phyloP scores from a whole-genome alignment of 1,284 basidiomycete species.

The Trichosporon sp. region DNA sequence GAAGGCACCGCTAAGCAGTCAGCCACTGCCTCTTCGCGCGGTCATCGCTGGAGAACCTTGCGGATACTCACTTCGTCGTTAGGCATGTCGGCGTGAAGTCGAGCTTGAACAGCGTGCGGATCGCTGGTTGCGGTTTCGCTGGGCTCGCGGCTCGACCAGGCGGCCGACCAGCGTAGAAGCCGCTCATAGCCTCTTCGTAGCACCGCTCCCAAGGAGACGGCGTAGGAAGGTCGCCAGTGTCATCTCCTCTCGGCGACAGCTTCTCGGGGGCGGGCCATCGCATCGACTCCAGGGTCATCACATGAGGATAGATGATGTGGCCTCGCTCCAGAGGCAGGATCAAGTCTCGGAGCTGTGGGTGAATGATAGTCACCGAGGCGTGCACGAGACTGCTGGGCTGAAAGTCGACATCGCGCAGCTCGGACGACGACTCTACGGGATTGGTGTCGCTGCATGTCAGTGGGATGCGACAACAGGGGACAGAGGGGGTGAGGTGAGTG shows the following conservation, averaged over 20 bases:
- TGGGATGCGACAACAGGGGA: background rate
- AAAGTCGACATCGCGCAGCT: conserved; percentile 38
- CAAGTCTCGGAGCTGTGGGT: conserved; percentile 46
- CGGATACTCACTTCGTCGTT: conserved; percentile 36
- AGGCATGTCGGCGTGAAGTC: conserved; percentile 42
- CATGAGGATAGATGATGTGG: conserved; percentile 36
- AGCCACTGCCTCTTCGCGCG: conserved; percentile 1
- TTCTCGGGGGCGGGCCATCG: background rate
- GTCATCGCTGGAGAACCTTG: background rate
- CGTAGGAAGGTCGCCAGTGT: background rate
- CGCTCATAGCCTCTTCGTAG: background rate
- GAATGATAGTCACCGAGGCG: conserved; percentile 41
- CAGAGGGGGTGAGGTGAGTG: background rate
- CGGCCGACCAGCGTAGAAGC: background rate
- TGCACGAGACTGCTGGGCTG: conserved; percentile 27
- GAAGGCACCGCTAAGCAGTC: conserved; percentile 25
- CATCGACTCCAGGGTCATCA: conserved; percentile 22
- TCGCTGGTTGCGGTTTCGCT: background rate
- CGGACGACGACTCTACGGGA: conserved; percentile 23
- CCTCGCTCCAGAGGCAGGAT: conserved; percentile 37
- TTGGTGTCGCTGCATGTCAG: conserved; percentile 24
- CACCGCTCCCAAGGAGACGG: background rate
- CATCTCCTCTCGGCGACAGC: background rate
- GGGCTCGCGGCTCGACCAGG: background rate
- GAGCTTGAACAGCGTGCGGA: conserved; percentile 28